A percentile compares a stretch with the other conserved stretches of the same genome.
These are phyloP conservation scores for Sporodiniella umbellata DNA, from an alignment of 371 early-diverging fungal genomes.

Conservation along the genomic window DNA sequence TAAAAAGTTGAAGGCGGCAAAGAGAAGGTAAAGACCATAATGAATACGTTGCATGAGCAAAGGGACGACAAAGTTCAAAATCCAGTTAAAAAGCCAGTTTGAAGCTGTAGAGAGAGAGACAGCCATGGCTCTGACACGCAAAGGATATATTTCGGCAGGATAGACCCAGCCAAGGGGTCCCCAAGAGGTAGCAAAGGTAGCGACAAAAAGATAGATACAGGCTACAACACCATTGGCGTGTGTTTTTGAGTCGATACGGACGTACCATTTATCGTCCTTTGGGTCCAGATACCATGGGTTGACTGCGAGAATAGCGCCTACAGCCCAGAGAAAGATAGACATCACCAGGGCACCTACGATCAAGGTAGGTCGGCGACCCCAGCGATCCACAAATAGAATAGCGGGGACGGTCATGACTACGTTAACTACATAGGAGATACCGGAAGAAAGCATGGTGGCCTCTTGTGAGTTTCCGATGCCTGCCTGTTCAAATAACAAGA, in stretches of 20 bases:
- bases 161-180: slow-evolving; percentile 94
- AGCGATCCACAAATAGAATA: slow-evolving; percentile 72
- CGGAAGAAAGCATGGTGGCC: slow-evolving; percentile 34
- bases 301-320: slow-evolving; percentile 47
- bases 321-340: slow-evolving; percentile 38
- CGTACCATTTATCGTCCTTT: slow-evolving; percentile 16
- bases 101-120: slow-evolving; percentile 83
- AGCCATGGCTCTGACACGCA: slow-evolving; percentile 78
- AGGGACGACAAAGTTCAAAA: slow-evolving; percentile 61
- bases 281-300: slow-evolving; percentile 32
- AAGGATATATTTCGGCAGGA: slow-evolving; percentile 85
- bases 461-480: slow-evolving; percentile 38
- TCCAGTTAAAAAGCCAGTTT: slow-evolving; percentile 86
- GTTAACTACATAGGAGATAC: slow-evolving; percentile 36
- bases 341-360: slow-evolving; percentile 47
- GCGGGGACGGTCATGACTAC: slow-evolving; percentile 71
- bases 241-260: background rate
- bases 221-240: slow-evolving; percentile 24
- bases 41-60: slow-evolving; percentile 57
- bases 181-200: slow-evolving; percentile 82
- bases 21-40: slow-evolving; percentile 65
- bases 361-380: slow-evolving; percentile 65
- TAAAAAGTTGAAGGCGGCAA: slow-evolving; percentile 28
- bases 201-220: slow-evolving; percentile 70
- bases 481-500: slow-evolving; percentile 38